phyloP scores from a whole-genome alignment of 306 rosid species.

The Sesbania bispinosa region DNA sequence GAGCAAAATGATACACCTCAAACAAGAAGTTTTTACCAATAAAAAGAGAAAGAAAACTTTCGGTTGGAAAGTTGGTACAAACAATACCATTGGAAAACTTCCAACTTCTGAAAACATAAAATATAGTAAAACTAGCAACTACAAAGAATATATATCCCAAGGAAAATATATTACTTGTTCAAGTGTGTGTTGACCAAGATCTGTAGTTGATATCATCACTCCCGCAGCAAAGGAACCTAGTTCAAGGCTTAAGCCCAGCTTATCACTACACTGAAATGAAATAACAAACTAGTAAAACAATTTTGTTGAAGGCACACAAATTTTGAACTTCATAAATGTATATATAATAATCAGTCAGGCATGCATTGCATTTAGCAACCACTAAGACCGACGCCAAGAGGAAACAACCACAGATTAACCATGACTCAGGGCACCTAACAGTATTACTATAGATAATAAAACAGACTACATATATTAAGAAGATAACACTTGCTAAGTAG shows the following conservation, averaged over 20 bases:
- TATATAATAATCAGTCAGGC: neutral
- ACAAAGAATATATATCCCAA: conserved; percentile 16
- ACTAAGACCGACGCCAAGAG: neutral
- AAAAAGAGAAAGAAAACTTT: neutral
- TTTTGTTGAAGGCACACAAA: conserved; percentile 22
- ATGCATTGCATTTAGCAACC: conserved; percentile 12
- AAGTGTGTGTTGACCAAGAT: conserved; percentile 97
- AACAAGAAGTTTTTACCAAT: conserved; percentile 9
- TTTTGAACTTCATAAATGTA: conserved; percentile 20
- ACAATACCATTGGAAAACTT: conserved; percentile 22
- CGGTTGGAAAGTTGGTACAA: conserved; percentile 14
- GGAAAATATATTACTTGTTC: conserved; percentile 63
- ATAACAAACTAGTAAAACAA: conserved; percentile 23
- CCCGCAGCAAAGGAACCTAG: conserved; percentile 99
- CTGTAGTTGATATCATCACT: conserved; percentile 97
- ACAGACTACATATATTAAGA: conserved; percentile 10
- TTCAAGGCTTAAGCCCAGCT: conserved; percentile 94
- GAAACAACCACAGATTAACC: conserved; percentile 9
- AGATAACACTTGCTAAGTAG: conserved; percentile 8
- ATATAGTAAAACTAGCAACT: conserved; percentile 6
- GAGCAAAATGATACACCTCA: conserved; percentile 15
- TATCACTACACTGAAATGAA: conserved; percentile 92
- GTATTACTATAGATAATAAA: neutral
- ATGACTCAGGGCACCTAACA: conserved; percentile 2
- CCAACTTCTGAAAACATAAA: conserved; percentile 19